Base-by-base conservation (phyloP, 768 basidiomycete species). In the Trichaptum fuscoviolaceum region DNA sequence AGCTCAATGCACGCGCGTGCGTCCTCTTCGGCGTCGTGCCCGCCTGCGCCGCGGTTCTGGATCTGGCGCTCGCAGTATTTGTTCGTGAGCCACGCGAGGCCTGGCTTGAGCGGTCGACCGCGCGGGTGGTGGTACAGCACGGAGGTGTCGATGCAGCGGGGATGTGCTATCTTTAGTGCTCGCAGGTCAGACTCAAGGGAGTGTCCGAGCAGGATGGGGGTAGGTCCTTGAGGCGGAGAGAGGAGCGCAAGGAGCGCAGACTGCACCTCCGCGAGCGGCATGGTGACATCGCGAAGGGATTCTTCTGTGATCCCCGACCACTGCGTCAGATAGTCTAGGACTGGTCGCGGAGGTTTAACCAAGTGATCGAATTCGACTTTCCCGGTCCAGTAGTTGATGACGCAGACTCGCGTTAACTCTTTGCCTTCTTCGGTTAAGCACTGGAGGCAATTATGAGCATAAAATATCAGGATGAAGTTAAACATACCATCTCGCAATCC, bases 1-100 rank as follows among this genome's bases (percentile, higher is more conserved):
- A 99, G 79, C 67, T 96, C 95, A 10, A 94, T 70, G 71, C 95
- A 95, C 0, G 96, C 91, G 23, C 89, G 81, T 0, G 96, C 96
- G 71, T 99, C 96, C 74, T 99, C 96, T 71, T 95, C 93, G 1
- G 95, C 93, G 69, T 97, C 92, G 75, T 99, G 96, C 2, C 94
- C 94, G 1, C 90, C 91, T 63, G 91, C 90, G 0, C 93, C 93
- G 0, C 85, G 79, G 0, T 83, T 86, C 76, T 99, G 96, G 58
- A 99, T 99, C 70, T 95, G 92, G 63, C 91, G 85, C 12, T 85
- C 85, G 65, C 93, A 89, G 94, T 95, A 98, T 73, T 93, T 94
- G 73, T 92, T 92, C 59, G 93, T 93, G 59, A 99, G 85, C 95
- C 95, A 98, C n/a, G 95, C 95, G 7, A 99, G 84, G 1, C 93